Evolutionary conservation across 2,329 filamentous ascomycete genomes (phyloP), one percentile per base, ranked within the genome.

Genomic region (Fusarium albosuccineum): DNA sequence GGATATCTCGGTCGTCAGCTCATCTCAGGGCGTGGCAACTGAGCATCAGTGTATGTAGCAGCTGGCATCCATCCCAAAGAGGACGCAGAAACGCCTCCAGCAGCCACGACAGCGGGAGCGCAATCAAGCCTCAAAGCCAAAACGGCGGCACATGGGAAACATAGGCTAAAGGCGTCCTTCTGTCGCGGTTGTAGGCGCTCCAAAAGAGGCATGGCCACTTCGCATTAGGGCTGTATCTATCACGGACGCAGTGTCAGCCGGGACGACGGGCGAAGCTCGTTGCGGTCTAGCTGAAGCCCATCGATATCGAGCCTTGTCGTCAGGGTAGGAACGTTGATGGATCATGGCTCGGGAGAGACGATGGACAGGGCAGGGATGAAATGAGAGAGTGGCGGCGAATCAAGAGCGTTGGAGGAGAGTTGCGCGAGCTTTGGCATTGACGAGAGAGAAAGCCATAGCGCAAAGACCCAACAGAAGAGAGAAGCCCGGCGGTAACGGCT

Each of bases 71-170:
- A 33, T 3, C 14, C 22, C 39, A 26, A 34, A 16, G 44, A 51
- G 17, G n/a, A 33, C 2, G 48, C 36, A 29, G 29, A 36, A 56
- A 54, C 62, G 52, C 51, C 58, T 33, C 48, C 52, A n/a, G 34
- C 49, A 42, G 56, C 50, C 41, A 65, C 40, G 57, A 56, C 48
- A 53, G 49, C 57, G 61, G 49, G 57, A 68, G 57, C 44, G 41
- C 17, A 57, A 49, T 45, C 26, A 45, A 62, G 48, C 41, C 26
- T 45, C 30, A 33, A 62, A 68, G 55, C 57, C 48, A 58, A 44
- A 42, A 30, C 17, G 39, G 39, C 27, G 27, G 34, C 27, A 30
- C 8, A 34, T 34, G 13, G 27, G 36, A 39, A 30, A 52, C 26
- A 51, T 62, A 49, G 39, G 51, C 16, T 33, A 56, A 48, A 57